Evolutionary conservation across 768 basidiomycete genomes (phyloP), one percentile per base, ranked within the genome.

Genomic region (Suillus cothurnatus): DNA sequence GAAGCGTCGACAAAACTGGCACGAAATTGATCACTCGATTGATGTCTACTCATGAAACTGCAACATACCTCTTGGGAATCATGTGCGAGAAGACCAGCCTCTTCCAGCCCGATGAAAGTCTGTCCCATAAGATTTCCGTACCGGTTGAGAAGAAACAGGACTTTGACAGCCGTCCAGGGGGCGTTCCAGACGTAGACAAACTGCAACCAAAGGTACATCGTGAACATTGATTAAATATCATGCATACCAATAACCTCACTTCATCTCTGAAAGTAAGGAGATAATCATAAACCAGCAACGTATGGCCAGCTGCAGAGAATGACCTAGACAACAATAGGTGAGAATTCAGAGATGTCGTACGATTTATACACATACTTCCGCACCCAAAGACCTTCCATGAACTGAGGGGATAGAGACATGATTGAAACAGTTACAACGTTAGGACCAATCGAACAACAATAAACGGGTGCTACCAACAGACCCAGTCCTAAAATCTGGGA

Each of bases 51-150:
- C n/a, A 32, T 38, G 8, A 26, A 26, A 57, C 56, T n/a, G 8
- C 12, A 45, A 15, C 67, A 15, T 45, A 70, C 68, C 21, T 32
- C 3, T 14, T 28, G 19, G 28, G 59, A 53, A 43, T 57, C 12
- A 23, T 69, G n/a, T 4, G 43, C 43, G 9, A 69, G 23, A n/a
- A 38, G 31, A 21, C 65, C 65, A 49, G 39, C 41, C 49, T 64
- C 66, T 41, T 61, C 55, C 23, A 68, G 36, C 11, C 53, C 43
- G 2, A 70, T 52, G 32, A 52, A 9, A n/a, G 61, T 65, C 23
- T 71, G 69, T 17, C 56, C 61, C 6, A 70, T 21, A 12, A 71
- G 61, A 34, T 68, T 71, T 11, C 58, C 69, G 31, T 71, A 71
- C 38, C 70, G 65, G 58, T 63, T 68, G 23, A 70, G 31, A 11